phyloP scores from a whole-genome alignment of 2,329 filamentous ascomycete genomes.

The Paraphoma sp. region DNA sequence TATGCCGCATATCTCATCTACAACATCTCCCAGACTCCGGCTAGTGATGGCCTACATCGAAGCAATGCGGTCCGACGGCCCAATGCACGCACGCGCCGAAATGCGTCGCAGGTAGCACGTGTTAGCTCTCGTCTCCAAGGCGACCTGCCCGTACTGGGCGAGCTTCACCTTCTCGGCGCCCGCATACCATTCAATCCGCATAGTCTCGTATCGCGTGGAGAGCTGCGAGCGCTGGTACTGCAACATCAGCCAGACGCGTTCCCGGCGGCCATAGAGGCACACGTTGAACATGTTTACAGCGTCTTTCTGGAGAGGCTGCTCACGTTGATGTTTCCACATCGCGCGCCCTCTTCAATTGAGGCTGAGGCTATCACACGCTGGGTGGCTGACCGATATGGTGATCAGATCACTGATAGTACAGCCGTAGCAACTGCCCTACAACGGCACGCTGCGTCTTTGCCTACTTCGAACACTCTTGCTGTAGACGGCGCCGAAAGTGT shows the following conservation, averaged over 20 bases:
- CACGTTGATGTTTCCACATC: conserved; percentile 23
- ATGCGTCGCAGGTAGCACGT: conserved; percentile 21
- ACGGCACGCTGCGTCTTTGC: conserved; percentile 22
- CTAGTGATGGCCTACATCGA: conserved; percentile 58
- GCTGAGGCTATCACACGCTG: conserved; percentile 22
- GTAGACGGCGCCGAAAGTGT: conserved; percentile 36
- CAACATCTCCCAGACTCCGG: conserved; percentile 42
- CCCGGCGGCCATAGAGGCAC: conserved; percentile 24
- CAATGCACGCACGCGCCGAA: conserved; percentile 43
- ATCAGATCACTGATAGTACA: conserved; percentile 18
- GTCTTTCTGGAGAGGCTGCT: conserved; percentile 40
- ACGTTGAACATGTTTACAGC: conserved; percentile 35
- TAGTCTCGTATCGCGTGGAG: conserved; percentile 22
- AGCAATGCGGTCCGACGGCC: conserved; percentile 71
- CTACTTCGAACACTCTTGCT: conserved; percentile 1
- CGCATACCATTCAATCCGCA: conserved; percentile 29
- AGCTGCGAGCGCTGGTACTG: conserved; percentile 31
- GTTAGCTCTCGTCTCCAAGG: conserved; percentile 23
- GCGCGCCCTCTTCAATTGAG: conserved; percentile 25
- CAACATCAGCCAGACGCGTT: conserved; percentile 23
- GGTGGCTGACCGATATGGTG: conserved; percentile 14
- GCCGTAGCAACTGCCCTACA: conserved; percentile 27
- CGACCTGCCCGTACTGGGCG: conserved; percentile 30
- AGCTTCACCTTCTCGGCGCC: conserved; percentile 33
- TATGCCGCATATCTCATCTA: conserved; percentile 68